Base-by-base conservation (phyloP, 1,139 yeast species). In the Magnusiomyces suaveolens region DNA sequence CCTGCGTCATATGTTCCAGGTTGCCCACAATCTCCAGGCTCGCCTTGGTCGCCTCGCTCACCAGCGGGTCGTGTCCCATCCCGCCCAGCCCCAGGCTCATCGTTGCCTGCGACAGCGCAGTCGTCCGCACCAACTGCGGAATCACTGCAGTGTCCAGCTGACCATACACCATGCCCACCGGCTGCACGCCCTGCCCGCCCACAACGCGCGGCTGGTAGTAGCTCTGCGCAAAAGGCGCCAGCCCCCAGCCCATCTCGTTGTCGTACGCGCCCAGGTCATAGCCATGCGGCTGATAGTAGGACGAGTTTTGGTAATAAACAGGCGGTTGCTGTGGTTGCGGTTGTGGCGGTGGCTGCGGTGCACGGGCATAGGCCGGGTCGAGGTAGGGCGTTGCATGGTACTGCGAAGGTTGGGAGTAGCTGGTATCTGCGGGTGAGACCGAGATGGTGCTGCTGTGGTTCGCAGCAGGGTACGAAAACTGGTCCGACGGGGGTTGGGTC, bases 1-100 rank as follows among this genome's bases (percentile, higher is more conserved):
- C 52, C 20, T 60, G 63, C 4, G 70, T 63, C 67, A 72, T 64
- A 20, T 59, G 60, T 46, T 64, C 67, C 44, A 73, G 61, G 52
- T 72, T 64, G 10, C 75, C 74, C 14, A 63, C 59, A 23, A 72
- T 64, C 24, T 66, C 66, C 16, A 69, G 59, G 26, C 63, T 62
- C n/a, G 70, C 70, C 25, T 66, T 60, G 24, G 58, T 51, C 10
- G 60, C 32, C 52, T 61, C 54, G 57, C 56, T 50, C 53, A 55
- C 23, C 57, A 63, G 47, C 25, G 54, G 52, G 23, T 52, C 60
- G 52, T 52, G 54, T 49, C 55, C 49, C 55, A 53, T 26, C 39
- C 57, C 56, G 46, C 61, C 60, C 48, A 60, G 50, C 41, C 66
- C 63, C 38, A 63, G 54, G 50, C 61, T 59, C 44, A 63, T 57